A percentile compares a stretch with the other conserved stretches of the same genome.
Conservation (phyloP, 129 eudicot species). For the Centaurea solstitialis region DNA sequence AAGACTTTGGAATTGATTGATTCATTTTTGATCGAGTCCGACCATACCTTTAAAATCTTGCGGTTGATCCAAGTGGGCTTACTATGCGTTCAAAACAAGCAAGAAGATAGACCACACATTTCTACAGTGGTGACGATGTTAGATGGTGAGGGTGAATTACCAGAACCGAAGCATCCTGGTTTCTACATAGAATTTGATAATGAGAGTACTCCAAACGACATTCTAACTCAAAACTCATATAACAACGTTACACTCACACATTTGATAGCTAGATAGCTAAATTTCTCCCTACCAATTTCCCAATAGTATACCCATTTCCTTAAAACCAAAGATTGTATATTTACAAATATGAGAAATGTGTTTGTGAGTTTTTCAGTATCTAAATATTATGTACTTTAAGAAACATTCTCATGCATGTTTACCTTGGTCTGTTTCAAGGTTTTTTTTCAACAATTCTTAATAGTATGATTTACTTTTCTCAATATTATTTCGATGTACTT, state of each 20-base stretch:
- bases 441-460: no score
- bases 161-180: slow-evolving; percentile 21
- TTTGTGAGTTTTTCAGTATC: no score
- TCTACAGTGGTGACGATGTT: slow-evolving; percentile 20
- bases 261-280: not conserved
- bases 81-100: slow-evolving; percentile 28
- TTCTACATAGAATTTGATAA: not conserved
- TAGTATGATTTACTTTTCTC: no score
- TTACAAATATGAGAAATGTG: no score
- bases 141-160: not conserved
- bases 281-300: no score
- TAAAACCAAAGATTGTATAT: no score
- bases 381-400: slow-evolving; percentile 17
- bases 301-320: no score
- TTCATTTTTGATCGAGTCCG: not conserved
- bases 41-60: not conserved
- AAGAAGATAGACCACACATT: slow-evolving; percentile 16
- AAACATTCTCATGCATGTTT: not conserved
- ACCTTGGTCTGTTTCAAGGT: no score
- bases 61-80: slow-evolving; percentile 23
- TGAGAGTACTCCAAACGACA: not conserved
- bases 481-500: no score
- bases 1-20: slow-evolving; percentile 14
- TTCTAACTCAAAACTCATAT: no score
- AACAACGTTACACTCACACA: no score